Percentiles rank a stretch among this genome's conserved stretches.
These are phyloP conservation scores for Tuber borchii DNA, from an alignment of 495 filamentous ascomycete genomes.

Conservation along the genomic window DNA sequence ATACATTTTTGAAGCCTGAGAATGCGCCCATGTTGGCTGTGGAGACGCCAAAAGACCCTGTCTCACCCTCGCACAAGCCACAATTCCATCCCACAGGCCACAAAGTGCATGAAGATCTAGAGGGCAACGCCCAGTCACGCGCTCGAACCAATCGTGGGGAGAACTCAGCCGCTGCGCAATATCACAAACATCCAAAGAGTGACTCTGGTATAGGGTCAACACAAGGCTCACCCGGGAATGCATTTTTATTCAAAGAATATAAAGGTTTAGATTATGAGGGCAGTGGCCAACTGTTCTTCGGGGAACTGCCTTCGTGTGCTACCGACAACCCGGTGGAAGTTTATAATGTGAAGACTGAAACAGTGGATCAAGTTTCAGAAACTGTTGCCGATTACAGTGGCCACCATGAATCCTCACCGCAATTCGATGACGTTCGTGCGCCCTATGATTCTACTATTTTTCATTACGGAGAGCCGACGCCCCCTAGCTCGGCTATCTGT, in stretches of 20 bases:
- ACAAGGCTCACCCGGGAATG: constrained; percentile 7
- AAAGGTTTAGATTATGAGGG: background rate
- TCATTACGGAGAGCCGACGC: constrained; percentile 18
- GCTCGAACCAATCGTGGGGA: background rate
- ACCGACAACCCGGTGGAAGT: background rate
- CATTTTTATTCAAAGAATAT: background rate
- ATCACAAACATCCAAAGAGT: constrained; percentile 1
- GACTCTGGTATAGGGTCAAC: constrained; percentile 23
- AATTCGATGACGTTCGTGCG: background rate
- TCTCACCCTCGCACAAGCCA: background rate
- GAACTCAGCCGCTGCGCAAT: background rate
- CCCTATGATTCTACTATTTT: background rate
- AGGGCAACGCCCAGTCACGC: background rate
- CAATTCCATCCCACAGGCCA: background rate
- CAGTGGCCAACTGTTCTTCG: background rate
- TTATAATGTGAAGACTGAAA: background rate
- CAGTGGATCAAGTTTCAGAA: background rate
- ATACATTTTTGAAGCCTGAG: background rate
- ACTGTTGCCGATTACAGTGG: background rate
- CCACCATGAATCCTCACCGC: background rate
- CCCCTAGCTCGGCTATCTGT: constrained; percentile 23
- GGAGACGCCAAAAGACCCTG: background rate
- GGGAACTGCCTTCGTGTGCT: background rate
- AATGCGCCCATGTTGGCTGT: background rate
- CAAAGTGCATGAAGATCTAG: background rate